These are phyloP conservation scores for Vanrija humicola DNA, from an alignment of 1,284 basidiomycete species.

Conservation along the genomic window DNA sequence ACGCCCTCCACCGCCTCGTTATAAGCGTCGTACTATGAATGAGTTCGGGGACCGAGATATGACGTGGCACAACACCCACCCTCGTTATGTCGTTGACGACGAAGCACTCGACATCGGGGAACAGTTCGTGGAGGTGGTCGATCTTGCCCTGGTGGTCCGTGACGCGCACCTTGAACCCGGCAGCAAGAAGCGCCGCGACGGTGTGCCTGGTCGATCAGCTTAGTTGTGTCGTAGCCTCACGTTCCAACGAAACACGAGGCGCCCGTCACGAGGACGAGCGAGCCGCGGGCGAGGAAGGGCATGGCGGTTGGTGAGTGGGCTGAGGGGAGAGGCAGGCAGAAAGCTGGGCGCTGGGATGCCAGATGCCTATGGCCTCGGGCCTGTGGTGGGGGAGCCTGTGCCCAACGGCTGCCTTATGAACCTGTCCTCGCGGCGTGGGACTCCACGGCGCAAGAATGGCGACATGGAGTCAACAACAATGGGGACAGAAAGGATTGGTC, in stretches of 20 bases:
- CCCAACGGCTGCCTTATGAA: too few relatives aligned
- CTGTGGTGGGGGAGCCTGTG: too few relatives aligned
- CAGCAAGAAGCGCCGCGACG: constrained; percentile 29
- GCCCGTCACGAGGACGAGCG: constrained; percentile 51
- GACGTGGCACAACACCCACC: constrained; percentile 29
- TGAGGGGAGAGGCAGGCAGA: too few relatives aligned
- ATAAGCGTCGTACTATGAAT: constrained; percentile 58
- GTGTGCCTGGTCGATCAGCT: constrained; percentile 21
- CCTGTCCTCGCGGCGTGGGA: too few relatives aligned
- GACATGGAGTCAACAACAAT: too few relatives aligned
- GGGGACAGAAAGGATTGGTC: too few relatives aligned
- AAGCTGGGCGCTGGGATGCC: too few relatives aligned
- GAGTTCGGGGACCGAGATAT: background rate
- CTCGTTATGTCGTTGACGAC: constrained; percentile 59
- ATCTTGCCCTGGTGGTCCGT: constrained; percentile 58
- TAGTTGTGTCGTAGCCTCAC: too few relatives aligned
- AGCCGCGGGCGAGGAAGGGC: constrained; percentile 49
- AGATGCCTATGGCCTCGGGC: too few relatives aligned
- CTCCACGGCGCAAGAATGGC: too few relatives aligned
- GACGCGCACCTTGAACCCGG: constrained; percentile 53
- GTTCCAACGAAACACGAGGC: constrained; percentile 51
- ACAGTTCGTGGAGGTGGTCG: constrained; percentile 54
- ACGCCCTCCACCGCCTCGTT: constrained; percentile 64
- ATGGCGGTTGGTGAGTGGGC: constrained; percentile 26
- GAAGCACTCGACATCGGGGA: constrained; percentile 48